These are phyloP conservation scores for Pythium aphanidermatum DNA, from an alignment of 352 stramenopile species.

Conservation along the genomic window DNA sequence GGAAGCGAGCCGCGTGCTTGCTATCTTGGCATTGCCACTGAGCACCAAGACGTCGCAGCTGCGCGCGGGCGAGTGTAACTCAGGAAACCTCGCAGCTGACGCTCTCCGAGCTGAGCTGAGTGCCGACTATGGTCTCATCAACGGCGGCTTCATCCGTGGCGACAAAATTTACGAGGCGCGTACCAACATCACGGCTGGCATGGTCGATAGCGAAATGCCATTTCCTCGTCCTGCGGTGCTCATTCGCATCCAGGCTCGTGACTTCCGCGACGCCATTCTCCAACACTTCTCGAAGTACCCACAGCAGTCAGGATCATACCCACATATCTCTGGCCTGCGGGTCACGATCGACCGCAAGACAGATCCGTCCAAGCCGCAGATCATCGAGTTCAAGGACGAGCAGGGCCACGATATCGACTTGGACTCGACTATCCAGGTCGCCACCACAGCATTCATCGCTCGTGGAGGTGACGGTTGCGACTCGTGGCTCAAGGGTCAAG, in stretches of 20 bases:
- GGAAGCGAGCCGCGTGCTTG: constrained; percentile 43
- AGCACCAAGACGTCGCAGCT: constrained; percentile 70
- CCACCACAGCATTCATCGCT: constrained; percentile 77
- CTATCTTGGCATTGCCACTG: constrained; percentile 40
- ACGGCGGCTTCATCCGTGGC: constrained; percentile 85
- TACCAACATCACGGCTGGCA: constrained; percentile 60
- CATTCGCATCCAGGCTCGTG: constrained; percentile 50
- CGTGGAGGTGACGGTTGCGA: constrained; percentile 70
- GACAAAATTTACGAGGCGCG: constrained; percentile 71
- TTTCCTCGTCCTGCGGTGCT: constrained; percentile 66
- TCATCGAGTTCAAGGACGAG: constrained; percentile 42
- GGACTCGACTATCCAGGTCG: constrained; percentile 50
- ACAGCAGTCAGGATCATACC: constrained; percentile 66
- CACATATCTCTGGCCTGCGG: constrained; percentile 68
- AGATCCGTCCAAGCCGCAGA: constrained; percentile 9
- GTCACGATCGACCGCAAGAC: constrained; percentile 30
- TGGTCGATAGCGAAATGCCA: constrained; percentile 83
- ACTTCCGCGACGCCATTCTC: constrained; percentile 67
- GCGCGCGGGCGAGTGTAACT: constrained; percentile 63
- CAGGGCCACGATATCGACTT: constrained; percentile 42
- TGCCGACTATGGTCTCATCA: constrained; percentile 76
- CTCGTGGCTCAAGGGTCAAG: constrained; percentile 57
- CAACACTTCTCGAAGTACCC: constrained; percentile 77
- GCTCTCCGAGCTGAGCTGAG: constrained; percentile 59
- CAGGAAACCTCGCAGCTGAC: constrained; percentile 77